Evolutionary conservation across 805 yeast species (phyloP).

Genomic region (Metschnikowia matae): DNA sequence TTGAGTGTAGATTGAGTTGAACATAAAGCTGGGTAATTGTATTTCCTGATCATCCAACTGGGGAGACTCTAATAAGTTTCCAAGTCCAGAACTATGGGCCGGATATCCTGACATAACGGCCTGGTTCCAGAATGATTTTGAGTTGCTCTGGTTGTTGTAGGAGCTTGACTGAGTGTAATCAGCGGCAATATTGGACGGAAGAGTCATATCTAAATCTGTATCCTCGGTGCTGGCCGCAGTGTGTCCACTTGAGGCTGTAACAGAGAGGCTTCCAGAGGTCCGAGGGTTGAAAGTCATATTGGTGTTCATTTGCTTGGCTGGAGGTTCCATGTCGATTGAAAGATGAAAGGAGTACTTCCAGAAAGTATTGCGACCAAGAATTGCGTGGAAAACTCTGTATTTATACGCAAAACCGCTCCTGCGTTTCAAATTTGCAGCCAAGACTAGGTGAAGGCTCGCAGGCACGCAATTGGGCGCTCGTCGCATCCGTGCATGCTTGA

Average conservation of each 20-base stretch:
- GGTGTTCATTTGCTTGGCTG: constrained; percentile 5
- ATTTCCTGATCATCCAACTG: constrained; percentile 12
- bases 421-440: constrained; percentile 17
- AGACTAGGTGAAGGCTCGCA: background rate
- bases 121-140: background rate
- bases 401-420: constrained; percentile 7
- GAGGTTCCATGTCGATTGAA: background rate
- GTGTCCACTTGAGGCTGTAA: constrained; percentile 14
- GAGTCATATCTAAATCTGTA: constrained; percentile 13
- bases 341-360: background rate
- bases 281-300: constrained; percentile 11
- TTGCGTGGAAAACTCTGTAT: constrained; percentile 1
- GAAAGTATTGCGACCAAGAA: background rate
- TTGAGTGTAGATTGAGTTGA: constrained; percentile 8
- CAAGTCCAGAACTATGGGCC: background rate
- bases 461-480: constrained; percentile 4
- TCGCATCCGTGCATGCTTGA: background rate
- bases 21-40: constrained; percentile 19
- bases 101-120: background rate
- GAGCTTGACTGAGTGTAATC: background rate
- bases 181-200: constrained; percentile 4
- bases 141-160: background rate
- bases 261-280: constrained; percentile 18
- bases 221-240: constrained; percentile 14
- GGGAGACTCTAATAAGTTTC: constrained; percentile 8